Percentiles rank a stretch among this genome's conserved stretches.
phyloP scores from a whole-genome alignment of 176 grass and related monocot genomes.

The Thalia dealbata region DNA sequence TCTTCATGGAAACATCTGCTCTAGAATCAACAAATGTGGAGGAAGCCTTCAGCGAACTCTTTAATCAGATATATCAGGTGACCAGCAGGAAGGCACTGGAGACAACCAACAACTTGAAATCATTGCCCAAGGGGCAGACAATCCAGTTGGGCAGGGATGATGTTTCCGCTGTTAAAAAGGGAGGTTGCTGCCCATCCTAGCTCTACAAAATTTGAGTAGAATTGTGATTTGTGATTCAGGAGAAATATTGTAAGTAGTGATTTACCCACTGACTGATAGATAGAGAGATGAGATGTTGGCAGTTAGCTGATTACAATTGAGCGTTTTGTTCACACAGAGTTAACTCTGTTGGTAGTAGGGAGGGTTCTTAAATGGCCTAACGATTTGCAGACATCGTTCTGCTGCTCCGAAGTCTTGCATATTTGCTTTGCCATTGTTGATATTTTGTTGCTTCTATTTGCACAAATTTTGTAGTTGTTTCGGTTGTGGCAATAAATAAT shows the following conservation, averaged over 20 bases:
- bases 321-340: not conserved
- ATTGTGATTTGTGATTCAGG: not conserved
- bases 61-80: not conserved
- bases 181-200: not conserved
- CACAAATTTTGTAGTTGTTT: not conserved
- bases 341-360: not conserved
- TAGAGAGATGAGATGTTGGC: not conserved
- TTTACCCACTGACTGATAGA: not conserved
- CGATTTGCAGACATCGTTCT: not conserved
- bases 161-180: not conserved
- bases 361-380: not conserved
- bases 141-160: not conserved
- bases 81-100: slow-evolving; percentile 3
- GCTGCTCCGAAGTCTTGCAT: not conserved
- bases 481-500: not conserved
- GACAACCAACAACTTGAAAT: not conserved
- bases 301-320: not conserved
- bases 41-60: not conserved
- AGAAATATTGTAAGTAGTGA: not conserved
- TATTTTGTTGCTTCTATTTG: not conserved
- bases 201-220: not conserved
- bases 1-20: slow-evolving; percentile 3
- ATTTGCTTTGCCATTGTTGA: not conserved
- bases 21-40: slow-evolving; percentile 1
- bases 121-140: not conserved